Evolutionary conservation across 2,329 filamentous ascomycete species (phyloP).

Genomic region (Cladosporium colombiae): DNA sequence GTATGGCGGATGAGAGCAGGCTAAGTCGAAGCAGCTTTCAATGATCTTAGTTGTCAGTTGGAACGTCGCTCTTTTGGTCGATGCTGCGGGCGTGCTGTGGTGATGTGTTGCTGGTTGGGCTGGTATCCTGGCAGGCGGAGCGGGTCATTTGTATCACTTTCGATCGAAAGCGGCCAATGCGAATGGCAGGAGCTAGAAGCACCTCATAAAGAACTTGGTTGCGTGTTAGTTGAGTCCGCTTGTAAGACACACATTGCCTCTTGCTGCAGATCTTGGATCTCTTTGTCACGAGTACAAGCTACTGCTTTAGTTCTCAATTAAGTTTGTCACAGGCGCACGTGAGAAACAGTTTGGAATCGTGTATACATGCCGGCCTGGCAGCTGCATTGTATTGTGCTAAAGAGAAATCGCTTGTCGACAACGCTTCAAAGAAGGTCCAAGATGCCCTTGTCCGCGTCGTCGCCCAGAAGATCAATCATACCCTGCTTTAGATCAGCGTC

Average conservation of each 20-base stretch:
- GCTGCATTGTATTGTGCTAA: not conserved
- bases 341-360: too few relatives aligned
- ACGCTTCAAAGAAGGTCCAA: slow-evolving; percentile 71
- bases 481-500: slow-evolving; percentile 58
- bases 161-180: not conserved
- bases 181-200: not conserved
- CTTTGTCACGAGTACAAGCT: not conserved
- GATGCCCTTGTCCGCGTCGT: slow-evolving; percentile 90
- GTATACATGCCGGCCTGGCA: not conserved
- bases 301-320: not conserved
- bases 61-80: not conserved
- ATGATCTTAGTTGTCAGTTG: not conserved
- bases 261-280: not conserved
- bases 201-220: not conserved
- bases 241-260: not conserved
- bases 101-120: not conserved
- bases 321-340: too few relatives aligned
- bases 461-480: slow-evolving; percentile 91
- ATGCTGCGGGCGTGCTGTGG: not conserved
- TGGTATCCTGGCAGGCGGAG: not conserved
- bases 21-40: not conserved
- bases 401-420: not conserved
- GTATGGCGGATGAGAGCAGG: not conserved
- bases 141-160: not conserved
- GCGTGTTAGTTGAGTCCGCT: not conserved